Evolutionary conservation across 345 rosid species (phyloP).

Genomic region (Populus nigra): DNA sequence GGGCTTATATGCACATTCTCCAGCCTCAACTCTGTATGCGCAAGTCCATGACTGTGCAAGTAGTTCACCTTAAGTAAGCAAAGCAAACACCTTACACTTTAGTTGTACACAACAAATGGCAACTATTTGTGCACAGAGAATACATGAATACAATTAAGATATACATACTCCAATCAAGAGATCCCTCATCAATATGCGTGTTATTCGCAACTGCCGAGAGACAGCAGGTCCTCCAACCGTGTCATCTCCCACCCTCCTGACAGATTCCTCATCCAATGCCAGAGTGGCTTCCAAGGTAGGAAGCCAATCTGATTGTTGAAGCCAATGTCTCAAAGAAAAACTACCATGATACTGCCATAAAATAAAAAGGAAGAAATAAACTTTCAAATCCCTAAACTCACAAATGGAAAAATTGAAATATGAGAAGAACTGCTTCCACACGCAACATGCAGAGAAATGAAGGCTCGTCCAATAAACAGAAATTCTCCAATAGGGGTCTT

Average conservation of each 20-base stretch:
- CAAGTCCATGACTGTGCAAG: conserved; percentile 97
- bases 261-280: conserved; percentile 89
- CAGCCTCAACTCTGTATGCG: conserved; percentile 92
- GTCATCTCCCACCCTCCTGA: conserved; percentile 83
- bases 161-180: conserved; percentile 85
- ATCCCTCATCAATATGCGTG: conserved; percentile 81
- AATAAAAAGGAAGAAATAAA: conserved; percentile 6
- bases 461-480: not conserved
- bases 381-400: not conserved
- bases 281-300: conserved; percentile 93
- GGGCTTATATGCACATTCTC: conserved; percentile 97
- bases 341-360: conserved; percentile 78
- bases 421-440: not conserved
- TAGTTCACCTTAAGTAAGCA: conserved; percentile 69
- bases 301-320: conserved; percentile 93
- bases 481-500: not conserved
- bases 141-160: conserved; percentile 1
- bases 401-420: not conserved
- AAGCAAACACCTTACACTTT: not conserved
- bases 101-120: not conserved
- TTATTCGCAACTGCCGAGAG: conserved; percentile 77
- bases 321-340: conserved; percentile 92
- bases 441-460: not conserved
- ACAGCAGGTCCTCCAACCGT: conserved; percentile 95
- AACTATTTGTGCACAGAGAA: not conserved